A percentile compares a stretch with the other conserved stretches of the same genome.
phyloP scores from a whole-genome alignment of 352 stramenopile genomes.

The Pythium scleroteichum region DNA sequence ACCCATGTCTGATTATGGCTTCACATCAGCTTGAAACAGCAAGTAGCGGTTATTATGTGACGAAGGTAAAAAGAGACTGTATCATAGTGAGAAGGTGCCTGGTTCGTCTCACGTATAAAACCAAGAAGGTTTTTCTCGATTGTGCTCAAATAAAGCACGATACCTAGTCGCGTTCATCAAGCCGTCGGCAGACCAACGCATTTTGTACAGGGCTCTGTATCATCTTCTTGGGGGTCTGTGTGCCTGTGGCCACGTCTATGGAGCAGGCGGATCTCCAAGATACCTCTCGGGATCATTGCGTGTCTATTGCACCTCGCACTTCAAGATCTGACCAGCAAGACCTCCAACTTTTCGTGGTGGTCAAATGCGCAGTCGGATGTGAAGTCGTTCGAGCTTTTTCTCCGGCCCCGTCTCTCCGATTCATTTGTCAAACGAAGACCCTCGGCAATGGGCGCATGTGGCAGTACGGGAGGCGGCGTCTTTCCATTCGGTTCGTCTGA shows the following conservation, averaged over 20 bases:
- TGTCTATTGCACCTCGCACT: constrained; percentile 5
- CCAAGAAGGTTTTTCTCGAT: too few species aligned
- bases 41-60: too few species aligned
- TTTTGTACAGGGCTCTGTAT: too few species aligned
- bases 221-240: background rate
- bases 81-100: too few species aligned
- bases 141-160: too few species aligned
- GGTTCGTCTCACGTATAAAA: too few species aligned
- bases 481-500: constrained; percentile 1
- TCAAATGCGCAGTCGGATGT: background rate
- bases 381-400: background rate
- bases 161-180: too few species aligned
- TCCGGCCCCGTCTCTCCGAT: background rate
- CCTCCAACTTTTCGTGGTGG: background rate
- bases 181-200: too few species aligned
- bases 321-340: constrained; percentile 8
- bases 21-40: too few species aligned
- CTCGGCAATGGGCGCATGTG: constrained; percentile 2
- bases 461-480: constrained; percentile 4
- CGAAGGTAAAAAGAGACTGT: too few species aligned
- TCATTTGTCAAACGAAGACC: background rate
- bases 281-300: background rate
- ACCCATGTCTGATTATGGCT: too few species aligned
- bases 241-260: background rate
- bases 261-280: background rate